Conservation (phyloP, 169 alveolate genomes). For the Cryptosporidium sp. region DNA sequence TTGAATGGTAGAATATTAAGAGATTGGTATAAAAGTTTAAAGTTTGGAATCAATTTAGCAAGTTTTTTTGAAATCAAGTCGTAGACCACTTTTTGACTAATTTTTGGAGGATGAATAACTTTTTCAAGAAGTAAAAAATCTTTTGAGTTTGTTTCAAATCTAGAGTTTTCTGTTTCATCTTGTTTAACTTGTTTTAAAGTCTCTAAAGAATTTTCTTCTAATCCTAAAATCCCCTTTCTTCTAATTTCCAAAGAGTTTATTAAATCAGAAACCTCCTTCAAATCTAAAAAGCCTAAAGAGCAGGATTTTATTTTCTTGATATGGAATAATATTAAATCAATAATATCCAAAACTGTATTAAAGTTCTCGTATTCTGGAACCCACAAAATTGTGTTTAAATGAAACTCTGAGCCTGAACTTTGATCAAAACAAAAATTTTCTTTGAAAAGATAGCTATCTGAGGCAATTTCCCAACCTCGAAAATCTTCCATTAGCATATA, state of each 20-base stretch:
- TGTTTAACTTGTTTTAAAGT: not conserved
- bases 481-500: conserved; percentile 44
- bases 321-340: not conserved
- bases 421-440: not conserved
- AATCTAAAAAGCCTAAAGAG: not conserved
- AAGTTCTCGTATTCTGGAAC: conserved; percentile 38
- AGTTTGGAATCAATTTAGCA: conserved; percentile 16
- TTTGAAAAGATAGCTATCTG: conserved; percentile 14
- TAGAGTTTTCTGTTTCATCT: not conserved
- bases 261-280: not conserved
- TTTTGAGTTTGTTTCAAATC: not conserved
- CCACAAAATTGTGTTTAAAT: not conserved
- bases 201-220: not conserved
- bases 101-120: conserved; percentile 10
- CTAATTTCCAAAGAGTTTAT: not conserved
- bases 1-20: conserved; percentile 5
- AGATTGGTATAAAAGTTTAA: not conserved
- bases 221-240: not conserved
- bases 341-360: conserved; percentile 23
- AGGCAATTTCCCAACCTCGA: not conserved
- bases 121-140: not conserved
- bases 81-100: not conserved
- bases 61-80: not conserved
- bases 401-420: not conserved
- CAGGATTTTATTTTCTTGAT: not conserved